Conservation (phyloP, 2,329 filamentous ascomycete species). For the Plenodomus biglobosus region DNA sequence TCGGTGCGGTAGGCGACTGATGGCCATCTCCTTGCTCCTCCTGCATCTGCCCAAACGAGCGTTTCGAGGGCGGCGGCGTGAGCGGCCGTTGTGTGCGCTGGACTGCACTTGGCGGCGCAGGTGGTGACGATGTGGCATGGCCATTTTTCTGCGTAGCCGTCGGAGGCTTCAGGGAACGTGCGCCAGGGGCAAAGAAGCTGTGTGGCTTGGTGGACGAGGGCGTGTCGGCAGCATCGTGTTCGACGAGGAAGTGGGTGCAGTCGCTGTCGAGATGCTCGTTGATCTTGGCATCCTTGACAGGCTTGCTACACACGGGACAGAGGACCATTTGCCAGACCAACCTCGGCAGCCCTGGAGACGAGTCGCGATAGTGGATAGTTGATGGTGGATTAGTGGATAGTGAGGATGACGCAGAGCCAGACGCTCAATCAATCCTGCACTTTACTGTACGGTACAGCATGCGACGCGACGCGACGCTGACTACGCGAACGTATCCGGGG, state of each 20-base stretch:
- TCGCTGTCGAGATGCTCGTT: constrained; percentile 88
- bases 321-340: constrained; percentile 60
- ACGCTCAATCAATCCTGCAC: too few relatives aligned
- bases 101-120: constrained; percentile 10
- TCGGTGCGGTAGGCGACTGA: constrained; percentile 49
- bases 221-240: constrained; percentile 43
- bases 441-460: too few relatives aligned
- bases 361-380: too few relatives aligned
- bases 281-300: constrained; percentile 73
- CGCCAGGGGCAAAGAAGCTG: constrained; percentile 59
- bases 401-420: too few relatives aligned
- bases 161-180: constrained; percentile 39
- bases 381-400: too few relatives aligned
- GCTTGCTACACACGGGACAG: constrained; percentile 79
- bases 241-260: constrained; percentile 69
- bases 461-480: constrained; percentile 15
- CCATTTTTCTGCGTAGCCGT: constrained; percentile 24
- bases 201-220: constrained; percentile 43
- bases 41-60: constrained; percentile 22
- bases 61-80: constrained; percentile 34
- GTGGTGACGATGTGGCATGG: constrained; percentile 22
- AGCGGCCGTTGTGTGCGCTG: constrained; percentile 22
- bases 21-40: constrained; percentile 22
- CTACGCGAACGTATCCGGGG: not conserved
- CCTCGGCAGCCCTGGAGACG: too few relatives aligned